A percentile compares a stretch with the other conserved stretches of the same genome.
Conservation (phyloP, 257 asterid species). For the Oldenlandia corymbosa region DNA sequence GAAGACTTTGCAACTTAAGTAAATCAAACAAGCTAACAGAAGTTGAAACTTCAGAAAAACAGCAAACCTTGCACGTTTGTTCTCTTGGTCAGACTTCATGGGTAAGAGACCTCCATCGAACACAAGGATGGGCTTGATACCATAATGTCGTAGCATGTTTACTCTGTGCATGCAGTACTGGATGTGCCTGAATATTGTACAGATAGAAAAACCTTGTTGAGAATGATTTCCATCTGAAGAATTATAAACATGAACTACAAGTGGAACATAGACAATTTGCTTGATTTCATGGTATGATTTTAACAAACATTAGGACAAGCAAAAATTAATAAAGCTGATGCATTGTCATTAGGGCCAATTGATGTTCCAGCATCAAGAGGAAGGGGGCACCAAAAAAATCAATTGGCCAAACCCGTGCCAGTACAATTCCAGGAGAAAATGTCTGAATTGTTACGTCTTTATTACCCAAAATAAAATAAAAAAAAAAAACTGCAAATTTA, state of each 20-base stretch:
- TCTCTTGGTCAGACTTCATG: conserved; percentile 90
- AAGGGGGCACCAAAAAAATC: not conserved
- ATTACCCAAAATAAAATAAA: no score
- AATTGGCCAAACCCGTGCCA: no score
- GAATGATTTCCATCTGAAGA: not conserved
- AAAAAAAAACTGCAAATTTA: not conserved
- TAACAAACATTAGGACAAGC: not conserved
- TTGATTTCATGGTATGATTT: not conserved
- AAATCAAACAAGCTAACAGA: conserved; percentile 11
- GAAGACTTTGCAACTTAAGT: conserved; percentile 7
- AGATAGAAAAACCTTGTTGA: not conserved
- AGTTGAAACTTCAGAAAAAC: not conserved
- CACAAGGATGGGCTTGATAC: conserved; percentile 81
- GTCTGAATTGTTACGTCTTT: no score
- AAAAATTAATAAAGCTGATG: not conserved
- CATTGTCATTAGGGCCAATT: not conserved
- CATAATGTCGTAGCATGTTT: conserved; percentile 75
- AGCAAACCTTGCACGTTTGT: conserved; percentile 77
- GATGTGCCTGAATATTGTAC: conserved; percentile 55
- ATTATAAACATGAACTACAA: not conserved
- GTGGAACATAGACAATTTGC: not conserved
- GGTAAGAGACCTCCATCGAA: conserved; percentile 95
- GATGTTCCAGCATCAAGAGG: not conserved
- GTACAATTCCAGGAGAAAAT: no score
- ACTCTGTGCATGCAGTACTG: conserved; percentile 95